These are phyloP conservation scores for Ensete glaucum DNA, from an alignment of 176 grass and related monocot species.

Conservation along the genomic window DNA sequence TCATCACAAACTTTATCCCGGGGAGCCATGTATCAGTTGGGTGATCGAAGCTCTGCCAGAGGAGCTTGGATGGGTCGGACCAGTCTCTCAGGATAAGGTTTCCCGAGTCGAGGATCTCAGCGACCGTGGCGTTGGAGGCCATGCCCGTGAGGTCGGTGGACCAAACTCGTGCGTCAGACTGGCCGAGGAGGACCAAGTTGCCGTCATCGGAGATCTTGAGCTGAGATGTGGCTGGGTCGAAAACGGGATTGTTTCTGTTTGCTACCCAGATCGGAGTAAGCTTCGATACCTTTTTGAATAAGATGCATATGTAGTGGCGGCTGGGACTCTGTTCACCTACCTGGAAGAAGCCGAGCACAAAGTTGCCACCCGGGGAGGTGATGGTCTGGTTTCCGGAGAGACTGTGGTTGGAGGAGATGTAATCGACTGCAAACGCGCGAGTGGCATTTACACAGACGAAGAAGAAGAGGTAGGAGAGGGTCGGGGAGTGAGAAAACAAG, in stretches of 20 bases:
- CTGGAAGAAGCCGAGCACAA: conserved; percentile 40
- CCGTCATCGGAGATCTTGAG: conserved; percentile 43
- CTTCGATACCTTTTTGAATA: conserved; percentile 46
- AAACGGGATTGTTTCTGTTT: conserved; percentile 34
- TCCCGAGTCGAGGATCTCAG: conserved; percentile 35
- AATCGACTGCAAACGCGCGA: not conserved
- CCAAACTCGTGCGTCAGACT: conserved; percentile 45
- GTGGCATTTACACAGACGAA: not conserved
- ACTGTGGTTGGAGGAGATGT: not conserved
- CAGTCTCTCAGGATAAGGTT: conserved; percentile 50
- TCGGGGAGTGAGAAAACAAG: too few relatives aligned
- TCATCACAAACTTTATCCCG: conserved; percentile 18
- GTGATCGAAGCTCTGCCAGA: conserved; percentile 39
- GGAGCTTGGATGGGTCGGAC: conserved; percentile 6
- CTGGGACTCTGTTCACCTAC: conserved; percentile 13
- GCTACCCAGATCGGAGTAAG: conserved; percentile 54
- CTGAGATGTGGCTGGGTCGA: conserved; percentile 25
- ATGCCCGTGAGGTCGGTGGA: conserved; percentile 36
- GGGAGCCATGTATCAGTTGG: conserved; percentile 36
- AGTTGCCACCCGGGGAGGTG: conserved; percentile 15
- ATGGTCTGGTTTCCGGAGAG: conserved; percentile 4
- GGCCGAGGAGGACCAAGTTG: conserved; percentile 63
- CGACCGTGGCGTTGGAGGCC: conserved; percentile 31
- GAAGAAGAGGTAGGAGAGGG: not conserved
- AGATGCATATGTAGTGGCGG: conserved; percentile 76